Evolutionary conservation across 2,329 filamentous ascomycete species (phyloP), one percentile per base, ranked within the genome.

Genomic region (Monilinia fructicola): DNA sequence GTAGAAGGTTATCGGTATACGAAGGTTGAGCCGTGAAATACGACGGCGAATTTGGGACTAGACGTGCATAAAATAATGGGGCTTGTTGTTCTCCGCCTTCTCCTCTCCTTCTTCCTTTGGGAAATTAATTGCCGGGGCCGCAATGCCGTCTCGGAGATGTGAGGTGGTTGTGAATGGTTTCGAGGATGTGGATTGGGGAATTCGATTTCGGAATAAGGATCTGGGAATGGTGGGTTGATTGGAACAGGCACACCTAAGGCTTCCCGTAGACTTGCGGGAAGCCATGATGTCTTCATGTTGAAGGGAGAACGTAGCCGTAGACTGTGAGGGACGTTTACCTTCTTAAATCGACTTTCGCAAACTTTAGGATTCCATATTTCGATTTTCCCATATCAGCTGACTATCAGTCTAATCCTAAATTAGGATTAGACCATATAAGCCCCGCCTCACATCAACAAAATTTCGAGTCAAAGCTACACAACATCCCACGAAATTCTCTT

Each of bases 1-100:
- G 81, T 71, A 98, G 85, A 73, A 90, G 86, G 74, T 91, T 86
- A 79, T 99, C 95, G 79, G 90, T 95, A 82, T 97, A 97, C 65
- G 85, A 83, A 1, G 93, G 90, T 69, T 89, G 89, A 63, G 90
- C 90, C 63, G 92, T 93, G 81, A 98, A 99, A 80, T 99, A 99
- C n/a, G 94, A 95, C 3, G 92, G 89, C 46, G 93, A 97, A 35
- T 85, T 84, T 26, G 95, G 95, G 46, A 97, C 81, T 28, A 96
- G 82, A 71, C 95, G 91, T 64, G 91, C 88, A 42, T 70, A 69
- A 71, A 86, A 84, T 35, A 74, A 71, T 38, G 48, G 31, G 3
- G 23, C 0, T 72, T 76, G 56, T 71, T 69, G 55, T 28, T 67
- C 68, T 74, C 73, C 44, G 12, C 69, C 71, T 66, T 66, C 46